Percentiles rank a stretch among this genome's conserved stretches.
Evolutionary conservation across 2,329 filamentous ascomycete species (phyloP).

Genomic region (Aspergillus eucalypticola): DNA sequence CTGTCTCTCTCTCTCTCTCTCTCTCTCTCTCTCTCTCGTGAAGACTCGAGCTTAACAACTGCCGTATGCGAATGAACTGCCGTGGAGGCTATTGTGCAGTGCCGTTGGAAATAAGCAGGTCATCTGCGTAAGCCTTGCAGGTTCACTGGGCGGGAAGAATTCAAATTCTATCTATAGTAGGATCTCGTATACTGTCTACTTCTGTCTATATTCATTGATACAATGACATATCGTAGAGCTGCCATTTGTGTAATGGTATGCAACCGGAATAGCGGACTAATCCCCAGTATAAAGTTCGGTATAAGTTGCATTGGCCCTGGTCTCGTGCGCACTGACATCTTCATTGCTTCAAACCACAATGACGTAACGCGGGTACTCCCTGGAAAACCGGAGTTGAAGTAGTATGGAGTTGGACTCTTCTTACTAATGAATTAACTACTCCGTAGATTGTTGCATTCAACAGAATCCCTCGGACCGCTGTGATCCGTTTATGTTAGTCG

Average conservation of each 20-base stretch:
- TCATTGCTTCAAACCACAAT: constrained; percentile 6
- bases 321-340: constrained; percentile 10
- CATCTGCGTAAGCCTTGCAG: not conserved
- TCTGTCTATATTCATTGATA: too few species aligned
- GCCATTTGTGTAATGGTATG: not conserved
- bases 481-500: not conserved
- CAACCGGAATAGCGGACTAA: not conserved
- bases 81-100: not conserved
- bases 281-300: not conserved
- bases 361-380: constrained; percentile 2
- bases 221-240: not conserved
- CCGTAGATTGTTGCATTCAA: not conserved
- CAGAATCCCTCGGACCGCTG: constrained; percentile 1
- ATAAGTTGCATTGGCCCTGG: not conserved
- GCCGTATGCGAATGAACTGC: not conserved
- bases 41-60: too few species aligned
- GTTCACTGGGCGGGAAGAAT: not conserved
- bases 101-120: not conserved
- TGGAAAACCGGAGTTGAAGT: not conserved
- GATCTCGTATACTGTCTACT: not conserved
- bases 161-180: not conserved
- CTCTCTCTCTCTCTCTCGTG: too few species aligned
- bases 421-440: too few species aligned
- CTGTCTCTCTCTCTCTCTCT: not conserved
- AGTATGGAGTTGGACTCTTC: too few species aligned